These are phyloP conservation scores for Xylaria intraflava DNA, from an alignment of 495 filamentous ascomycete species.

Conservation along the genomic window DNA sequence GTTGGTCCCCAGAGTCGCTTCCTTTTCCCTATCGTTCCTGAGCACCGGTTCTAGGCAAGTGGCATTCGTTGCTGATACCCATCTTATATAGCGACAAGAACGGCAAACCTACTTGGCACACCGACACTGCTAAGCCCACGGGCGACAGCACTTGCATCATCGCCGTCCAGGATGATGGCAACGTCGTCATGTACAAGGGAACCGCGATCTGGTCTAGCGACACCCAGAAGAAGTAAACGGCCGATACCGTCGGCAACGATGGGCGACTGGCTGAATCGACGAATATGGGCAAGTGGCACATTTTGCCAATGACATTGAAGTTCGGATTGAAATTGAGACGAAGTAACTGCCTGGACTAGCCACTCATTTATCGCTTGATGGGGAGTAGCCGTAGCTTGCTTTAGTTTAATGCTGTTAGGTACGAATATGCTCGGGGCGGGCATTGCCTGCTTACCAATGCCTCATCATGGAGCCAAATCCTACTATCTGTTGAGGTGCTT, in stretches of 20 bases:
- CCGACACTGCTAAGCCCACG: conserved; percentile 9
- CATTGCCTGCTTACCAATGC: not conserved
- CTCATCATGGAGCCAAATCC: not conserved
- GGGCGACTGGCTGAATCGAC: not conserved
- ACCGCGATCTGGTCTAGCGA: conserved; percentile 18
- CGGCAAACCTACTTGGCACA: conserved; percentile 17
- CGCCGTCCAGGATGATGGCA: conserved; percentile 23
- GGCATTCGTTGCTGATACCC: conserved; percentile 2
- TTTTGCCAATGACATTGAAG: not conserved
- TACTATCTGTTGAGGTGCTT: too few relatives aligned
- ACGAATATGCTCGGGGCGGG: not conserved
- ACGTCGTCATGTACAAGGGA: conserved; percentile 24
- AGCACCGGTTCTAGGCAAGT: not conserved
- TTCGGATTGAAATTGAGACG: not conserved
- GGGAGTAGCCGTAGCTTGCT: not conserved
- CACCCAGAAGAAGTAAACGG: conserved; percentile 6
- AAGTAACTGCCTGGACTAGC: not conserved
- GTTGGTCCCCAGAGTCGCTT: not conserved
- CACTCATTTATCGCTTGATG: not conserved
- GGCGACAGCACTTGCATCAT: conserved; percentile 15
- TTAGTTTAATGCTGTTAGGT: not conserved
- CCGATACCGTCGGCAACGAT: not conserved
- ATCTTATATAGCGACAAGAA: conserved; percentile 10
- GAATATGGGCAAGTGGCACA: not conserved
- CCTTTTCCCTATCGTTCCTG: not conserved